Base-by-base conservation (phyloP, 2,329 filamentous ascomycete species). In the Fusarium coicis region DNA sequence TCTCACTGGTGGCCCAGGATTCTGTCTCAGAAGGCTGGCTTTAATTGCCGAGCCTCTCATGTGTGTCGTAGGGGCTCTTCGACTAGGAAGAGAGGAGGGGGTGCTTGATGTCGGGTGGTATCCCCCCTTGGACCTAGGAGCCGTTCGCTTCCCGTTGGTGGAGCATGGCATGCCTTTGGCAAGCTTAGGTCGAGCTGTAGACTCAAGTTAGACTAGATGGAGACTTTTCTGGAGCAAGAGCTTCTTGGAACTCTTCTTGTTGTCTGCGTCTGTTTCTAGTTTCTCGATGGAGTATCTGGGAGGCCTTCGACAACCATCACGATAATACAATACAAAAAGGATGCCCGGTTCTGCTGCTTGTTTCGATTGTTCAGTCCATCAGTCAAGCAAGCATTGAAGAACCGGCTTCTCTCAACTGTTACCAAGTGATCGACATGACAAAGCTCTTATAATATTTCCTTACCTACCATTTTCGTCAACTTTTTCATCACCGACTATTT, bases 281-380 rank as follows among this genome's bases (percentile, higher is more conserved):
- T 54, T 60, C 55, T 74, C 57, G 46, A 68, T 66, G 63, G 74
- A 70, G 54, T 53, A 36, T 63, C 66, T 66, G 69, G 76, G 76
- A 77, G 76, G 76, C 76, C 75, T 77, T 78, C 75, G 69, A 70
- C 65, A 34, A 63, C 58, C 60, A 70, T 78, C 63, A 70, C 70
- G 74, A 78, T 78, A 77, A 54, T 57, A 50, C 55, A 57, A 57
- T 78, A 78, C 77, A 78, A 77, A 78, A 78, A 76, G 77, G 74
- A 75, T 77, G 70, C 68, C 62, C 55, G 52, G 66, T 52, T 72
- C 74, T 49, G 52, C 54, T 47, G 26, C 52, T 73, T 68, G 66
- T 55, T 64, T 71, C 47, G 57, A 52, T 66, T 74, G 59, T 54
- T 43, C 64, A 74, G 49, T 59, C 71, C 59, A 53, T 52, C 66